Evolutionary conservation across 148 eudicot genomes (phyloP).

Genomic region (Selenicereus undatus): DNA sequence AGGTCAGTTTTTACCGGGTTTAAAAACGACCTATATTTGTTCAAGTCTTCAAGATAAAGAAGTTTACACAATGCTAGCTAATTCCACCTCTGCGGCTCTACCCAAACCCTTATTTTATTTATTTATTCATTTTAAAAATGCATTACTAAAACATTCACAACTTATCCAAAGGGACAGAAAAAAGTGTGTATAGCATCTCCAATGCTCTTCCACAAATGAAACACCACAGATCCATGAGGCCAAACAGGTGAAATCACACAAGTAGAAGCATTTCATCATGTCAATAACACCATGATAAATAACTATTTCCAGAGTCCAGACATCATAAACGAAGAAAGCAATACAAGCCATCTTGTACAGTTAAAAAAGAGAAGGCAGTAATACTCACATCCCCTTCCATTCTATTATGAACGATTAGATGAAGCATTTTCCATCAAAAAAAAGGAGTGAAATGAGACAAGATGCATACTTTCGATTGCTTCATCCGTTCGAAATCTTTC

Average conservation of each 20-base stretch:
- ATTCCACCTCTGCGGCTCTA: not conserved
- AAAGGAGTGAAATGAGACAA: not conserved
- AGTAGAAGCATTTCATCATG: not conserved
- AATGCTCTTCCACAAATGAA: not conserved
- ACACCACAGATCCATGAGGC: not conserved
- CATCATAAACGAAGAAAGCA: not conserved
- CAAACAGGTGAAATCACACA: not conserved
- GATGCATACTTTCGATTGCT: slow-evolving; percentile 64
- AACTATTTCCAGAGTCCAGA: no score
- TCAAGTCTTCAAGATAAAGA: slow-evolving; percentile 5
- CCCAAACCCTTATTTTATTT: not conserved
- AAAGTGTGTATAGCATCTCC: not conserved
- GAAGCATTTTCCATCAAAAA: not conserved
- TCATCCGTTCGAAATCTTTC: slow-evolving; percentile 96
- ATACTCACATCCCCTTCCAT: no score
- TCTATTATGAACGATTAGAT: not conserved
- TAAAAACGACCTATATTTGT: not conserved
- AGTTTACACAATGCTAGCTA: not conserved
- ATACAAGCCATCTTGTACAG: not conserved
- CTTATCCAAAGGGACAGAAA: not conserved
- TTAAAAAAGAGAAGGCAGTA: not conserved
- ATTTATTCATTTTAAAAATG: not conserved
- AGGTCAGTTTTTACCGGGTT: no score
- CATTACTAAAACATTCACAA: not conserved
- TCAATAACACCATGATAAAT: not conserved